Conservation (phyloP, 2,329 filamentous ascomycete species). For the Arthrinium puccinioides region DNA sequence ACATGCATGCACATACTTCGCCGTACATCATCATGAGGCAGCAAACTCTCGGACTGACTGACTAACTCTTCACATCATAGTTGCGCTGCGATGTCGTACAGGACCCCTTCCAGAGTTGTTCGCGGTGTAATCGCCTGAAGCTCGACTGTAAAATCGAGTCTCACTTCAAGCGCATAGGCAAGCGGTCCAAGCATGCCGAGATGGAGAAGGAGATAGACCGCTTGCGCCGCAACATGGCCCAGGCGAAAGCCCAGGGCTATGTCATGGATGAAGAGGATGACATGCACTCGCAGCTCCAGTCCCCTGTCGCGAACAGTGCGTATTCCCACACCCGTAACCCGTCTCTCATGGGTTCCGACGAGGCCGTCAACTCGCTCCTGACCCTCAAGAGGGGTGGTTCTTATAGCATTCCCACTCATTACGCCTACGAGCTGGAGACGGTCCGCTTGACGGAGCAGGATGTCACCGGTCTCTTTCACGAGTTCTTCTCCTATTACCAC, state of each 20-base stretch:
- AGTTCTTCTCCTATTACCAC: slow-evolving; percentile 72
- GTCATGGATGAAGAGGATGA: slow-evolving; percentile 43
- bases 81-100: slow-evolving; percentile 79
- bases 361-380: slow-evolving; percentile 59
- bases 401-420: slow-evolving; percentile 49
- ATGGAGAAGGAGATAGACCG: slow-evolving; percentile 79
- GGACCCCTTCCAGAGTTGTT: slow-evolving; percentile 71
- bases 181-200: slow-evolving; percentile 75
- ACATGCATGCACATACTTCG: slow-evolving; percentile 1
- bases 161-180: slow-evolving; percentile 79
- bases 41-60: slow-evolving; percentile 10
- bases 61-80: slow-evolving; percentile 30
- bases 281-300: slow-evolving; percentile 45
- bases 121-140: slow-evolving; percentile 70
- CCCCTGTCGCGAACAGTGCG: slow-evolving; percentile 49
- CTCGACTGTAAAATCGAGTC: slow-evolving; percentile 81
- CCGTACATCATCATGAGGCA: slow-evolving; percentile 2
- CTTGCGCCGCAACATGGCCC: slow-evolving; percentile 52
- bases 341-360: slow-evolving; percentile 60
- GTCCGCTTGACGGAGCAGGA: slow-evolving; percentile 57
- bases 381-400: slow-evolving; percentile 59
- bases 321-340: slow-evolving; percentile 55
- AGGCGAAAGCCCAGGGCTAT: slow-evolving; percentile 53
- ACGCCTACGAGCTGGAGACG: slow-evolving; percentile 55
- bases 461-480: slow-evolving; percentile 59